Base-by-base conservation (phyloP, 2,329 filamentous ascomycete genomes). In the Penicillium sp. region DNA sequence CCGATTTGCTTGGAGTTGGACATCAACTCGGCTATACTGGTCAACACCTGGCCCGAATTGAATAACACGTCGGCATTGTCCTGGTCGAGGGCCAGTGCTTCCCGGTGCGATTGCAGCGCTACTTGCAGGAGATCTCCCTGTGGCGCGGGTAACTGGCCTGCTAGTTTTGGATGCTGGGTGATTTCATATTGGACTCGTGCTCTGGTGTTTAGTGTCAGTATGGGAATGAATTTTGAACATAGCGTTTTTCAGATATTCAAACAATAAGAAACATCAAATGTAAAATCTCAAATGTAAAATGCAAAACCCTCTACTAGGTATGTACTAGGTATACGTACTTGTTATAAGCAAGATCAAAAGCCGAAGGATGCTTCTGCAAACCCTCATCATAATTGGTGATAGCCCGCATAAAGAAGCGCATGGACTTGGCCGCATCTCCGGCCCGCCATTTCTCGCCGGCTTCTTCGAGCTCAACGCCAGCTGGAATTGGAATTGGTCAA, bases 341-440 rank as follows among this genome's bases (percentile, higher is more conserved):
- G 67, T 89, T 89, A 66, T 89, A 89, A 10, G 85, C 84, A 30
- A 89, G 74, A 68, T 89, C 86, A 67, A 88, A 84, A 16, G 77
- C 82, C 9, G 65, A 62, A 2, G 84, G 82, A 62, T 81, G 83
- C 52, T 75, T 80, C 41, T 72, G 70, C 28, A 89, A 64, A 11
- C 83, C 86, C 45, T 80, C 77, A 54, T 82, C 78, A 61, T 89
- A 89, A 37, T 77, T 75, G 43, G 86, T 78, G 44, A 88, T 78
- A 11, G 86, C 86, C 53, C 83, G 75, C 55, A 82, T 75, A 62
- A 76, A 77, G 59, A 77, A 77, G 39, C 82, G 74, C 55, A 77
- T 75, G 4, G 80, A 79, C 60, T 88, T 89, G 41, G 75, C 79
- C 16, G 82, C 78, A 64, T 89, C 86, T 18, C 86, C 86, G 31